Conservation (phyloP, 2,329 filamentous ascomycete species). For the Apiospora sp. region DNA sequence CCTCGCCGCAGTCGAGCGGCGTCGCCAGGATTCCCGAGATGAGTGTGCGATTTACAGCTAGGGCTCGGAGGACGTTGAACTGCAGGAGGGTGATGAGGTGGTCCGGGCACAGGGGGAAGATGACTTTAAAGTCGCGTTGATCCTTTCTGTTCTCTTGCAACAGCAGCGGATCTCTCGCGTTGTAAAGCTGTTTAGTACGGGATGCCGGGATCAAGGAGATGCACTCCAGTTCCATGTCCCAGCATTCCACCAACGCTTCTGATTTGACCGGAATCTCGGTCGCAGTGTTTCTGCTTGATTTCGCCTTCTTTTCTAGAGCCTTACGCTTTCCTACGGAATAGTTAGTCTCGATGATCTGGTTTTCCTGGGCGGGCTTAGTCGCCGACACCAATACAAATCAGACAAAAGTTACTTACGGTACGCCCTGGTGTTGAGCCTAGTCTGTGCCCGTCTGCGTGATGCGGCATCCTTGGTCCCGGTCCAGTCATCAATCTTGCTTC, state of each 20-base stretch:
- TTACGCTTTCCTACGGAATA: slow-evolving; percentile 43
- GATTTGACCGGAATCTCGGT: slow-evolving; percentile 35
- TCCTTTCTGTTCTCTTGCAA: slow-evolving; percentile 33
- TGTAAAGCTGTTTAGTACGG: slow-evolving; percentile 42
- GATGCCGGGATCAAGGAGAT: slow-evolving; percentile 42
- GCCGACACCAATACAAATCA: too few relatives aligned
- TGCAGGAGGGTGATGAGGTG: slow-evolving; percentile 53
- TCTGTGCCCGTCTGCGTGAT: slow-evolving; percentile 51
- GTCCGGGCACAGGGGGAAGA: slow-evolving; percentile 50
- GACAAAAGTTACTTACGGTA: slow-evolving; percentile 53
- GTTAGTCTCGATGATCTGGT: slow-evolving; percentile 31
- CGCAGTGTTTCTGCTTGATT: slow-evolving; percentile 25
- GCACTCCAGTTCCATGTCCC: slow-evolving; percentile 43
- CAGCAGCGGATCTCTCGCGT: slow-evolving; percentile 42
- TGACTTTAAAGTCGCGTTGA: slow-evolving; percentile 30
- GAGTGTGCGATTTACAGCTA: slow-evolving; percentile 46
- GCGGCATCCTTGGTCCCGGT: slow-evolving; percentile 52
- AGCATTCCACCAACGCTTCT: slow-evolving; percentile 45
- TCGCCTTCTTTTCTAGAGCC: slow-evolving; percentile 36
- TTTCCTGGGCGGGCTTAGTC: slow-evolving; percentile 15
- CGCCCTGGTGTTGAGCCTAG: slow-evolving; percentile 54
- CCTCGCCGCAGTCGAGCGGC: slow-evolving; percentile 43
- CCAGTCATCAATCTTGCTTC: slow-evolving; percentile 52
- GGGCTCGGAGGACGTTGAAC: slow-evolving; percentile 49
- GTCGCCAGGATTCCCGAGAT: slow-evolving; percentile 43